Base-by-base conservation (phyloP, 78 protist species). In the Dictyostelium purpureum region DNA sequence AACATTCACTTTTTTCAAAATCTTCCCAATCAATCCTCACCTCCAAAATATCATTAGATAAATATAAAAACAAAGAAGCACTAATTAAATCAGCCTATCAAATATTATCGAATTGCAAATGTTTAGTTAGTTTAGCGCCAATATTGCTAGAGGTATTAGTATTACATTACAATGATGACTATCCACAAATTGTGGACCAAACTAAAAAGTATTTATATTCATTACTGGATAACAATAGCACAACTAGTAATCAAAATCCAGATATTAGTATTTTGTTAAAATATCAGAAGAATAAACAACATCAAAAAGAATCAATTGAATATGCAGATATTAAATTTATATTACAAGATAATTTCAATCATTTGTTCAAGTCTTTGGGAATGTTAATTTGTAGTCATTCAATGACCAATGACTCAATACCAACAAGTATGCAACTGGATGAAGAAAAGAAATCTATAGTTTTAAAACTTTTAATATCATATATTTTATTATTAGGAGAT, bases 371-470 rank as follows among this genome's bases (percentile, higher is more conserved):
- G 35, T 51, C 82, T 6, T 9, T 85, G 26, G 61, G 82, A 14
- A 43, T 79, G 33, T 26, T 82, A 43, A 56, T 82, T 33, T 70
- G 92, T 61, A 31, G 61, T 28, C 9, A n/a, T 9, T 19, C 31
- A 12, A 47, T 37, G 28, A 31, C 11, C 26, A 40, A 28, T 71
- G 57, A 11, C 6, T 26, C 6, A 12, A 26, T 12, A 10, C 12
- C 40, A 18, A 37, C 24, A 31, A 33, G n/a, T 9, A 73, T 45
- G 24, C 31, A 14, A 28, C 6, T 59, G 9, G 83, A 85, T 6
- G 92, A 74, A 45, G 92, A 85, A 33, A 73, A 61, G 49, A 85
- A 73, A 16, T 31, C 24, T 43, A 37, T 73, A 31, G 28, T 85
- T 5, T 24, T 66, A 19, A 28, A 59, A 73, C 40, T 85, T 24